These are phyloP conservation scores for Podaxis carcinomalis DNA, from an alignment of 768 basidiomycete genomes.

Conservation along the genomic window DNA sequence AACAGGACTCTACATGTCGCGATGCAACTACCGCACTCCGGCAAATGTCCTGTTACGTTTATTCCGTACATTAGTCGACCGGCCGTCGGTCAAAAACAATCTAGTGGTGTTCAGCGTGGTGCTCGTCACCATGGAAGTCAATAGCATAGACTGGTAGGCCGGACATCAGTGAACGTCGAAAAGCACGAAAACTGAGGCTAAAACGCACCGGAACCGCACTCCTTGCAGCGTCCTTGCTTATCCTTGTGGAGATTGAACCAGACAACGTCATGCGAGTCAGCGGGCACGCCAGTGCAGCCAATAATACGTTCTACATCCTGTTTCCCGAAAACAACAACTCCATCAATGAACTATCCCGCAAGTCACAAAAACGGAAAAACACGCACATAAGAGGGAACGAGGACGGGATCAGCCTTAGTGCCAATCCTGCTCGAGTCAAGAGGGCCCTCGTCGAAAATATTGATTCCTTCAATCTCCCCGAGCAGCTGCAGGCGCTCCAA, in stretches of 20 bases:
- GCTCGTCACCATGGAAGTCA: conserved; percentile 63
- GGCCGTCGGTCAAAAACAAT: not conserved
- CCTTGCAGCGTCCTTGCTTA: conserved; percentile 77
- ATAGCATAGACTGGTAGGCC: conserved; percentile 58
- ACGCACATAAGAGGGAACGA: conserved; percentile 82
- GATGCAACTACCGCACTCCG: not conserved
- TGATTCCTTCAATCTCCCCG: conserved; percentile 82
- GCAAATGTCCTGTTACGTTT: not conserved
- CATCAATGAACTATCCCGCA: not conserved
- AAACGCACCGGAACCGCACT: conserved; percentile 86
- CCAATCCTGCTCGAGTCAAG: conserved; percentile 84
- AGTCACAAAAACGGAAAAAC: conserved; percentile 3
- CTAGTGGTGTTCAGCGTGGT: conserved; percentile 41
- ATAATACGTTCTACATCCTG: conserved; percentile 81
- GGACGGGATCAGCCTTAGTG: conserved; percentile 82
- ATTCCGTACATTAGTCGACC: not conserved
- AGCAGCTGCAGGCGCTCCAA: conserved; percentile 92
- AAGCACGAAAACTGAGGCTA: not conserved
- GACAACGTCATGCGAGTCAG: conserved; percentile 90
- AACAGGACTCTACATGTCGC: not conserved
- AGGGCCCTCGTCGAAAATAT: conserved; percentile 85
- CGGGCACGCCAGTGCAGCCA: conserved; percentile 93
- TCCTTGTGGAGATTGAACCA: conserved; percentile 74
- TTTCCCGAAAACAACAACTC: conserved; percentile 7
- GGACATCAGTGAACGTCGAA: conserved; percentile 1